A percentile compares a stretch with the other conserved stretches of the same genome.
Evolutionary conservation across 768 basidiomycete genomes (phyloP).

Genomic region (Rhodotorula taiwanensis): DNA sequence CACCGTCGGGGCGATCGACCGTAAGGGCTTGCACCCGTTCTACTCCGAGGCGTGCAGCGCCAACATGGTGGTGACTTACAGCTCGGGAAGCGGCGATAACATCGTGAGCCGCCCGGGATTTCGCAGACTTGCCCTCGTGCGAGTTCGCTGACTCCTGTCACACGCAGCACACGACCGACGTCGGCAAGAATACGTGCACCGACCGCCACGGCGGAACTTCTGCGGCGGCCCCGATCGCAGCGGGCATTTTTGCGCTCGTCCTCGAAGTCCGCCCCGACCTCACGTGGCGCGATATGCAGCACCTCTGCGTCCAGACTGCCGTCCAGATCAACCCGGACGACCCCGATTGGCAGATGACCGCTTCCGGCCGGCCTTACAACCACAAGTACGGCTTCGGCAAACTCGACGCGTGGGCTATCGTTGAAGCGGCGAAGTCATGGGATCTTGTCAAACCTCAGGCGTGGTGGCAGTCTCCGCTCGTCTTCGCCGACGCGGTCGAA

Average conservation of each 20-base stretch:
- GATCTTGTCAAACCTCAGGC: conserved; percentile 85
- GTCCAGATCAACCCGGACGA: conserved; percentile 75
- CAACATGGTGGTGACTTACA: conserved; percentile 92
- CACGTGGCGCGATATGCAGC: conserved; percentile 92
- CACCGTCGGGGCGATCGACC: conserved; percentile 90
- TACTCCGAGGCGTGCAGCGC: conserved; percentile 98
- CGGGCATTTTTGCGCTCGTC: conserved; percentile 84
- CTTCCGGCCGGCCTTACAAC: conserved; percentile 60
- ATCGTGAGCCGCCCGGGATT: conserved; percentile 58
- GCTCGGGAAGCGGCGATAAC: conserved; percentile 84
- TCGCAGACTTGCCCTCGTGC: neutral
- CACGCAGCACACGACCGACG: conserved; percentile 82
- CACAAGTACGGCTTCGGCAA: conserved; percentile 97
- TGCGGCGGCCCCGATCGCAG: conserved; percentile 94
- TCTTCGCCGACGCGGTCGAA: conserved; percentile 40
- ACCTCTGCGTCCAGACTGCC: conserved; percentile 72
- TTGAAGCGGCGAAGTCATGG: conserved; percentile 76
- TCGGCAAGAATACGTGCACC: conserved; percentile 74
- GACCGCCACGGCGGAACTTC: conserved; percentile 88
- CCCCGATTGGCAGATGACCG: conserved; percentile 85
- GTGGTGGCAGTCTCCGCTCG: conserved; percentile 64
- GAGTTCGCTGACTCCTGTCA: conserved; percentile 19
- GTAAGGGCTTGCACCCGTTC: conserved; percentile 86
- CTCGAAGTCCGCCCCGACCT: conserved; percentile 84
- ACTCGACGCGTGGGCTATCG: conserved; percentile 72